Evolutionary conservation across 2,329 filamentous ascomycete genomes (phyloP).

Genomic region (Pseudocercospora cruenta): DNA sequence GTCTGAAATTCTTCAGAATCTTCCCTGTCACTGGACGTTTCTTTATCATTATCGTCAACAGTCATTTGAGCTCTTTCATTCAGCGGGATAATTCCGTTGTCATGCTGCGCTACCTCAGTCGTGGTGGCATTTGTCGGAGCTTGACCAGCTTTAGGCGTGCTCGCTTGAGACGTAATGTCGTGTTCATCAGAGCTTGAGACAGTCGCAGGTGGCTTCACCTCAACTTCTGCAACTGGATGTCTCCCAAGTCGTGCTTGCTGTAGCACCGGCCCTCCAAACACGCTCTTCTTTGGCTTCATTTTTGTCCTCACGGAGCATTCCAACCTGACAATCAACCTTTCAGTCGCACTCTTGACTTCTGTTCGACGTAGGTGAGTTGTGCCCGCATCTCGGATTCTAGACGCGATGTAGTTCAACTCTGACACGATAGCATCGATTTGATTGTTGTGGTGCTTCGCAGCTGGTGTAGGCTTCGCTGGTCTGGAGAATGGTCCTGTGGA

Average conservation of each 20-base stretch:
- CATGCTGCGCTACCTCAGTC: too few species aligned
- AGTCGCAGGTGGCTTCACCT: not conserved
- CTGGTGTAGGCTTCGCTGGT: slow-evolving; percentile 27
- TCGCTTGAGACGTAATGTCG: not conserved
- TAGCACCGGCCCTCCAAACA: slow-evolving; percentile 27
- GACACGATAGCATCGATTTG: slow-evolving; percentile 69
- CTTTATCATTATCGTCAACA: not conserved
- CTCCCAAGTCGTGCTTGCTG: not conserved
- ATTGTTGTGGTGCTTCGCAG: slow-evolving; percentile 65
- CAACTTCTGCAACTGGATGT: not conserved
- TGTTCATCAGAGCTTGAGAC: not conserved
- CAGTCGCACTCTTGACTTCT: slow-evolving; percentile 75
- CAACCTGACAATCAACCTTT: slow-evolving; percentile 74
- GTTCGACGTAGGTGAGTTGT: slow-evolving; percentile 72
- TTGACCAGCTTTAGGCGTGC: not conserved
- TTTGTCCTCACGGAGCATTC: slow-evolving; percentile 71
- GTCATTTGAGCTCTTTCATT: too few species aligned
- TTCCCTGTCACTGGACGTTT: not conserved
- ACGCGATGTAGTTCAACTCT: slow-evolving; percentile 54
- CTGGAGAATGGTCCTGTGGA: slow-evolving; percentile 20
- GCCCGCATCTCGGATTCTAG: slow-evolving; percentile 53
- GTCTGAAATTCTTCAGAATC: slow-evolving; percentile 11
- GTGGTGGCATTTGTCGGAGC: not conserved
- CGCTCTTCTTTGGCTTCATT: slow-evolving; percentile 36
- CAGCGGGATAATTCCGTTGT: not conserved